These are phyloP conservation scores for Didymella exigua DNA, from an alignment of 2,329 filamentous ascomycete genomes.

Conservation along the genomic window DNA sequence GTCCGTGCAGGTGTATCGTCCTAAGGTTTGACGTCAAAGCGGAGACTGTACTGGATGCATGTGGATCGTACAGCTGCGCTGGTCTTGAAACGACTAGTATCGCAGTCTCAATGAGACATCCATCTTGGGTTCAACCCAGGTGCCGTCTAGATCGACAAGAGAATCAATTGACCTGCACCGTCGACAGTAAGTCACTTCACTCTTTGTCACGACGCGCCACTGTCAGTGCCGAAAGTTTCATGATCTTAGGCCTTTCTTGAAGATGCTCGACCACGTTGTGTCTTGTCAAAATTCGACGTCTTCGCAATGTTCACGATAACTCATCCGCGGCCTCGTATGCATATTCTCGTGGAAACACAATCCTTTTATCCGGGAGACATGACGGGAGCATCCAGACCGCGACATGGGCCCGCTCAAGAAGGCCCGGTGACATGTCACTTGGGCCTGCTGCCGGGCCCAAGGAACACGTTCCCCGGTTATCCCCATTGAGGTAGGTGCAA, in stretches of 20 bases:
- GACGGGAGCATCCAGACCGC: slow-evolving; percentile 5
- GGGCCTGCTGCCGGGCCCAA: not conserved
- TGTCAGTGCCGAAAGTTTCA: not conserved
- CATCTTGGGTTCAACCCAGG: not conserved
- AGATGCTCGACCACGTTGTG: not conserved
- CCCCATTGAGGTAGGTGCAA: slow-evolving; percentile 1
- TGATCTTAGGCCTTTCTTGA: not conserved
- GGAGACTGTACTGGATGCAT: not conserved
- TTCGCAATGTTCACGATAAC: not conserved
- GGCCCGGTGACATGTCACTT: slow-evolving; percentile 8
- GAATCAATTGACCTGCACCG: not conserved
- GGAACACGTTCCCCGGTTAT: not conserved
- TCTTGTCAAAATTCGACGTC: not conserved
- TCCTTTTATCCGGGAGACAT: not conserved
- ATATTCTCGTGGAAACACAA: not conserved
- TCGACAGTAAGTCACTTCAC: not conserved
- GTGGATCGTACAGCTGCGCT: not conserved
- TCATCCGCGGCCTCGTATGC: not conserved
- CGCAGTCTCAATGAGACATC: not conserved
- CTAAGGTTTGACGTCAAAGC: not conserved
- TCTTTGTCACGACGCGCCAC: not conserved
- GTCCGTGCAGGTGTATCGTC: not conserved
- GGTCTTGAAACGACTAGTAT: not conserved
- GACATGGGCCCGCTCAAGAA: slow-evolving; percentile 9
- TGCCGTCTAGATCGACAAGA: not conserved